Conservation (phyloP, 257 asterid genomes). For the Marsdenia floribunda region DNA sequence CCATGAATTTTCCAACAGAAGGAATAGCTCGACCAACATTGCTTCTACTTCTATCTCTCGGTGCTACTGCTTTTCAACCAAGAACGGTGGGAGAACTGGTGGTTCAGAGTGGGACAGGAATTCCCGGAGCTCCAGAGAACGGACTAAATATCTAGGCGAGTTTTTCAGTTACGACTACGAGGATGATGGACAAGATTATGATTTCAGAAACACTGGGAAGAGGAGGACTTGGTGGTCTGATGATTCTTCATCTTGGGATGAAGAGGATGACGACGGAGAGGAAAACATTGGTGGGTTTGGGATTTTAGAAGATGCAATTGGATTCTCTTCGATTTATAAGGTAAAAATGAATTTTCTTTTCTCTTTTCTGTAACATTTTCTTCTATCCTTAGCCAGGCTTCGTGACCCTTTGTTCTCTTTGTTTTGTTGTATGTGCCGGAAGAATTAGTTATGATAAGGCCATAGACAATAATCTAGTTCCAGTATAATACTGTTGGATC, state of each 20-base stretch:
- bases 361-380: background rate
- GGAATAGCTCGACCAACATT: background rate
- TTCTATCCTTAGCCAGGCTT: too few relatives aligned
- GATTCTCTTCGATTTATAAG: conserved; percentile 52
- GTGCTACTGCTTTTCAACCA: conserved; percentile 26
- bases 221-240: conserved; percentile 77
- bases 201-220: conserved; percentile 40
- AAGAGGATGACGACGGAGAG: conserved; percentile 27
- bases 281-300: conserved; percentile 43
- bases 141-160: conserved; percentile 38
- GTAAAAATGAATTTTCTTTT: conserved; percentile 22
- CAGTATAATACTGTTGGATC: background rate
- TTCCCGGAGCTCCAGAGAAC: conserved; percentile 24
- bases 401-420: background rate
- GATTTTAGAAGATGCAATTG: conserved; percentile 45
- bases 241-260: conserved; percentile 28
- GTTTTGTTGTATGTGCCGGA: background rate
- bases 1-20: conserved; percentile 4
- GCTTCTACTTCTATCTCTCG: background rate
- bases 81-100: conserved; percentile 41
- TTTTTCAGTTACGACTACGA: conserved; percentile 31
- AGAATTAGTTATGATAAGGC: background rate
- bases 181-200: conserved; percentile 37
- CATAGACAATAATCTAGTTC: background rate
- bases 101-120: conserved; percentile 45